Conservation (phyloP, 169 alveolate species). For the Plasmodium relictum region DNA sequence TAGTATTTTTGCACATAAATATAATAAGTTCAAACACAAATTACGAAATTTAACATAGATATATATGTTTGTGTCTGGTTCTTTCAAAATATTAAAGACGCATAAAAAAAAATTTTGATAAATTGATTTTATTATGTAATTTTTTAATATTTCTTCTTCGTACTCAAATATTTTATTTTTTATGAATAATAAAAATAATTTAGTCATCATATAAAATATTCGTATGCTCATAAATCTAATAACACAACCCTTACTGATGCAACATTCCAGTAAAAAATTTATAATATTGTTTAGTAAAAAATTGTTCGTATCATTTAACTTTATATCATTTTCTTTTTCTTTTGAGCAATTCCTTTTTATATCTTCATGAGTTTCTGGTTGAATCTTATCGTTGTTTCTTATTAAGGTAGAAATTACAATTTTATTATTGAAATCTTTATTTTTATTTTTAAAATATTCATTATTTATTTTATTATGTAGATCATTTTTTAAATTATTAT, state of each 20-base stretch:
- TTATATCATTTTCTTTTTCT: constrained; percentile 56
- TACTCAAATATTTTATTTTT: constrained; percentile 19
- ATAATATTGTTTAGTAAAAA: constrained; percentile 63
- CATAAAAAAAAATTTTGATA: constrained; percentile 68
- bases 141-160: constrained; percentile 50
- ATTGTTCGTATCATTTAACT: constrained; percentile 38
- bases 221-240: constrained; percentile 43
- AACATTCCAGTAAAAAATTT: constrained; percentile 65
- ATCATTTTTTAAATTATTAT: not conserved
- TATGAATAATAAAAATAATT: constrained; percentile 27
- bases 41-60: constrained; percentile 54
- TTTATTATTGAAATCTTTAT: not conserved
- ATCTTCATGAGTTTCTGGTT: constrained; percentile 4
- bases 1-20: constrained; percentile 32
- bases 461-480: not conserved
- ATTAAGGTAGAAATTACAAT: constrained; percentile 9
- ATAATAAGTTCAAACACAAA: constrained; percentile 53
- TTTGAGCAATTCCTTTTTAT: not conserved
- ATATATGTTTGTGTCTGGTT: constrained; percentile 64
- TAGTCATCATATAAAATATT: constrained; percentile 48
- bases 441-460: not conserved
- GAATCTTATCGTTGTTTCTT: constrained; percentile 30
- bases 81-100: constrained; percentile 46
- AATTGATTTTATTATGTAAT: constrained; percentile 33
- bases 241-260: constrained; percentile 52